Evolutionary conservation across 2,329 filamentous ascomycete species (phyloP).

Genomic region (Akanthomyces dipterigenus): DNA sequence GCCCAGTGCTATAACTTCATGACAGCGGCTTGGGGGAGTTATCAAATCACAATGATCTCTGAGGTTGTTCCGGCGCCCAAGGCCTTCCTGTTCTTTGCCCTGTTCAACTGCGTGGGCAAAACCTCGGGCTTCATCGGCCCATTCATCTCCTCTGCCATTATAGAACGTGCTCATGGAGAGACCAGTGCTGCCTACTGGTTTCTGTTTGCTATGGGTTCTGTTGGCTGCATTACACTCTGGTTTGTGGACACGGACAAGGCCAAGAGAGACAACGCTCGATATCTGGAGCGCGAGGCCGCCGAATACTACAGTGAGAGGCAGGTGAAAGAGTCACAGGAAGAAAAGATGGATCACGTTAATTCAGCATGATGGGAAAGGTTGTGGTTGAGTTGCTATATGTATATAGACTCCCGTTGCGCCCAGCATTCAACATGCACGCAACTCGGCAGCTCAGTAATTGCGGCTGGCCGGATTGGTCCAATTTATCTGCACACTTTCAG

Average conservation of each 20-base stretch:
- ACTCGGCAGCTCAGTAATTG: not conserved
- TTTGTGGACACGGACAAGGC: conserved; percentile 18
- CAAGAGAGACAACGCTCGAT: conserved; percentile 16
- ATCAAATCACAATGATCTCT: conserved; percentile 20
- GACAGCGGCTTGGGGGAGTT: conserved; percentile 15
- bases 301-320: conserved; percentile 55
- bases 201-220: conserved; percentile 15
- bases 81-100: conserved; percentile 19
- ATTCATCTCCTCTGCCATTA: conserved; percentile 19
- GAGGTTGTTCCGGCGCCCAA: conserved; percentile 19
- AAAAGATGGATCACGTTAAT: not conserved
- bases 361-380: not conserved
- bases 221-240: conserved; percentile 15
- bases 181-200: conserved; percentile 18
- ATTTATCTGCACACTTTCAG: not conserved
- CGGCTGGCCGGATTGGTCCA: not conserved
- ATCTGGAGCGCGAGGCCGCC: conserved; percentile 42
- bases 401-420: not conserved
- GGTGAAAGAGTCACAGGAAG: conserved; percentile 52
- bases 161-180: conserved; percentile 13
- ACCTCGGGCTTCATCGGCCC: conserved; percentile 20
- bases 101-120: conserved; percentile 19
- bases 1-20: conserved; percentile 13
- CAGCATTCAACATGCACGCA: conserved; percentile 9
- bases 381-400: not conserved